Conservation (phyloP, 805 yeast genomes). For the Naumovozyma castellii region DNA sequence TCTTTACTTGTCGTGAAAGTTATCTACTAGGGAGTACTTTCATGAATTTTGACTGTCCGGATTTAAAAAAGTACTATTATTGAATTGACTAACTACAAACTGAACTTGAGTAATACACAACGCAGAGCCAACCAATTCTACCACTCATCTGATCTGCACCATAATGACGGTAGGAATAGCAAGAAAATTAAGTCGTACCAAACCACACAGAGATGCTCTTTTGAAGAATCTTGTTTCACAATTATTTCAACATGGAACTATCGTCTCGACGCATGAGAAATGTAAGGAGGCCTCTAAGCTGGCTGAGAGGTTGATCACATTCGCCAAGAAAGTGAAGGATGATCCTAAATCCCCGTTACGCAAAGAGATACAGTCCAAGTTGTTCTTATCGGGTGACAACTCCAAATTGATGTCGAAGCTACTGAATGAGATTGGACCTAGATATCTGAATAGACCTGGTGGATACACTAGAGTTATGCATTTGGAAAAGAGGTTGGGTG, state of each 20-base stretch:
- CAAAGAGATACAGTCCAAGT: constrained; percentile 32
- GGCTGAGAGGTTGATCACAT: constrained; percentile 55
- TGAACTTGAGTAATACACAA: neutral
- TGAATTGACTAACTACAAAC: too few relatives aligned
- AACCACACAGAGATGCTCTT: constrained; percentile 46
- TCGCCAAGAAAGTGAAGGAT: constrained; percentile 36
- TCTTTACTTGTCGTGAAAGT: too few relatives aligned
- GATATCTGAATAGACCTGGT: constrained; percentile 55
- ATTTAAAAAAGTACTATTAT: too few relatives aligned
- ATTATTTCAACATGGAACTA: constrained; percentile 58
- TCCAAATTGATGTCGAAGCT: constrained; percentile 52
- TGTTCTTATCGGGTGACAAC: constrained; percentile 38
- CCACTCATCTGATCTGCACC: neutral
- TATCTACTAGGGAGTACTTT: too few relatives aligned
- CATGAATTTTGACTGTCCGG: neutral
- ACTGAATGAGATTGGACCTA: constrained; percentile 49
- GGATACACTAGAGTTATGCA: constrained; percentile 82
- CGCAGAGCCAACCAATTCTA: neutral
- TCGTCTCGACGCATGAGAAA: constrained; percentile 64
- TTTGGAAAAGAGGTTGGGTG: constrained; percentile 80
- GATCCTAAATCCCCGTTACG: constrained; percentile 7
- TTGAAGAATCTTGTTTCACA: constrained; percentile 59
- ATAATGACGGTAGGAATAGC: constrained; percentile 26
- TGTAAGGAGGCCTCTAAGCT: constrained; percentile 59
- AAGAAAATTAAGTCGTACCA: constrained; percentile 32